Percentiles rank a stretch among this genome's conserved stretches.
These are phyloP conservation scores for Vitis rotundifolia DNA, from an alignment of 164 flowering plant species.

Conservation along the genomic window DNA sequence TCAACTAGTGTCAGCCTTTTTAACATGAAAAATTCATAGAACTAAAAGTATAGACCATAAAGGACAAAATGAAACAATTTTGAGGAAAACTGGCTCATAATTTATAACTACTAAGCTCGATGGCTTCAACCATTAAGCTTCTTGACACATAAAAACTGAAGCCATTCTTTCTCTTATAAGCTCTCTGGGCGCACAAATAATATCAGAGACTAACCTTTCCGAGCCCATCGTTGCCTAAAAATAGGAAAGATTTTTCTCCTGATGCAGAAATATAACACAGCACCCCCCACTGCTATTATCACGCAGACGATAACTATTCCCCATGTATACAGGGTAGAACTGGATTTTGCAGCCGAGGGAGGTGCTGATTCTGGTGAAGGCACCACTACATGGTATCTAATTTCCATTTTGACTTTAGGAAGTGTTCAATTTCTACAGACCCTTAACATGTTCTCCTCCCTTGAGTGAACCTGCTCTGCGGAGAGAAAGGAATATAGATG, in stretches of 20 bases:
- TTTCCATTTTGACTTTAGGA: neutral
- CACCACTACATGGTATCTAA: neutral
- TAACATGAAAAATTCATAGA: no score
- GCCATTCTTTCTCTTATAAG: no score
- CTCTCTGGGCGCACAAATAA: no score
- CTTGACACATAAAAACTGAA: no score
- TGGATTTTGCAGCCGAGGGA: neutral
- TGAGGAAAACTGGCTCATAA: no score
- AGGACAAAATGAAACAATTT: no score
- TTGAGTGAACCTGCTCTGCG: neutral
- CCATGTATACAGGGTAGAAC: slow-evolving; percentile 11
- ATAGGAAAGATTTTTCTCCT: slow-evolving; percentile 26
- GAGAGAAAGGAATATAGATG: neutral
- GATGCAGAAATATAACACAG: slow-evolving; percentile 27
- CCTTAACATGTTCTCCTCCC: neutral
- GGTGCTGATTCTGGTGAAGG: slow-evolving; percentile 1
- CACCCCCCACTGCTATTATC: slow-evolving; percentile 12
- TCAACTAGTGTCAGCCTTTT: no score
- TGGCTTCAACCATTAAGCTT: no score
- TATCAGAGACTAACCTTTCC: slow-evolving; percentile 23
- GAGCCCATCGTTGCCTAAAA: slow-evolving; percentile 3
- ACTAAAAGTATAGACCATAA: no score
- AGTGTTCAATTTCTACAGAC: neutral
- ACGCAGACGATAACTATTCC: slow-evolving; percentile 16
- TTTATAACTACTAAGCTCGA: no score